Conservation (phyloP, 148 eudicot genomes). For the Chenopodium berlandieri region DNA sequence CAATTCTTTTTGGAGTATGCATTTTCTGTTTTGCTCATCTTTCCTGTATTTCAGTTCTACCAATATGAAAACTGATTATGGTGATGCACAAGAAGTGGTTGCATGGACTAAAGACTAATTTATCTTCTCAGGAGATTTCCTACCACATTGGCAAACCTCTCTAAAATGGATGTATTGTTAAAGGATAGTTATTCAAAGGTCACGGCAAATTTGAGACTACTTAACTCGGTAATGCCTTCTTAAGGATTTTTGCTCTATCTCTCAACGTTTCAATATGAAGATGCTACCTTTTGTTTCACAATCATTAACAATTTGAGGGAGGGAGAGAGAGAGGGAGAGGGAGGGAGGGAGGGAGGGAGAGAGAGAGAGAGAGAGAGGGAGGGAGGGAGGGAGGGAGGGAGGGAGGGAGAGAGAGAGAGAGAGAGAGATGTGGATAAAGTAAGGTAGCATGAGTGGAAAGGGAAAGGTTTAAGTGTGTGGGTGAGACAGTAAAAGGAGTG, state of each 20-base stretch:
- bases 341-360: no score
- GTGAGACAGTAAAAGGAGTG: no score
- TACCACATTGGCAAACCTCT: constrained; percentile 56
- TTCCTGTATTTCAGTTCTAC: constrained; percentile 9
- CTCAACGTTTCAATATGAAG: not conserved
- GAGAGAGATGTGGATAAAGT: no score
- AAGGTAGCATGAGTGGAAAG: no score
- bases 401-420: no score
- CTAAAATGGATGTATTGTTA: constrained; percentile 61
- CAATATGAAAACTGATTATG: not conserved
- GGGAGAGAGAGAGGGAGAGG: no score
- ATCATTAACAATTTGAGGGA: no score
- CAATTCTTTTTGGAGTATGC: constrained; percentile 61
- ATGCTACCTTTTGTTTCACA: no score
- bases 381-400: no score
- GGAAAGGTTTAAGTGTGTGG: no score
- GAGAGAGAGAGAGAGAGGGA: no score
- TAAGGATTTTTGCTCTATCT: not conserved
- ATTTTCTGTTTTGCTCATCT: constrained; percentile 20
- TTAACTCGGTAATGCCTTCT: constrained; percentile 61
- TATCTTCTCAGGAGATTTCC: constrained; percentile 67
- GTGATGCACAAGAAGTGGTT: not conserved
- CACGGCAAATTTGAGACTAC: constrained; percentile 53
- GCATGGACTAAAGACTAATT: constrained; percentile 18
- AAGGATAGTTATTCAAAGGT: constrained; percentile 72